These are phyloP conservation scores for Coniochaeta pulveracea DNA, from an alignment of 2,329 filamentous ascomycete genomes.

Conservation along the genomic window DNA sequence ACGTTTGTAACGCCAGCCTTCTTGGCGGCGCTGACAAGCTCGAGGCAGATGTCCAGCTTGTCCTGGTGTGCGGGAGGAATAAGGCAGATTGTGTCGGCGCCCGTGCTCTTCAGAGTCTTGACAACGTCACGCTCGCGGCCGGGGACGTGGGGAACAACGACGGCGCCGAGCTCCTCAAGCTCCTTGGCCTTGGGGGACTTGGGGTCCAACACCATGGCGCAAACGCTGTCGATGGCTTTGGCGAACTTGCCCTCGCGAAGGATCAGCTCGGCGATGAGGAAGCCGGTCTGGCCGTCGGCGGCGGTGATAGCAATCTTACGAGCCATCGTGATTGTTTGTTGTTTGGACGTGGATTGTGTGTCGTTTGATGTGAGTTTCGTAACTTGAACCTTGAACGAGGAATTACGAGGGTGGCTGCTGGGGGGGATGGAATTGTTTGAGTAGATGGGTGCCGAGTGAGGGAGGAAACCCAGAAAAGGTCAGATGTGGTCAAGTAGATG, in stretches of 20 bases:
- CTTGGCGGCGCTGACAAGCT: slow-evolving; percentile 32
- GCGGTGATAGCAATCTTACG: slow-evolving; percentile 37
- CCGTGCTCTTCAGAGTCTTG: slow-evolving; percentile 30
- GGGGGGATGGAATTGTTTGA: too few relatives aligned
- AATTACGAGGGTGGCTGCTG: too few relatives aligned
- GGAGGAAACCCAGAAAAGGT: too few relatives aligned
- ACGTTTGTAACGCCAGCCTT: slow-evolving; percentile 32
- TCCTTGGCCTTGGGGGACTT: slow-evolving; percentile 24
- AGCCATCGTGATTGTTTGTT: slow-evolving; percentile 24
- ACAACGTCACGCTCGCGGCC: slow-evolving; percentile 26
- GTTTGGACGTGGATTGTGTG: too few relatives aligned
- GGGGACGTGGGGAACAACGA: slow-evolving; percentile 27
- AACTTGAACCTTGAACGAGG: too few relatives aligned
- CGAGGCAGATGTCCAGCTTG: slow-evolving; percentile 31
- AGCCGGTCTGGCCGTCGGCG: slow-evolving; percentile 37
- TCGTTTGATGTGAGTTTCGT: too few relatives aligned
- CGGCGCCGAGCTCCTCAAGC: slow-evolving; percentile 27
- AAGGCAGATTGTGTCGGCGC: slow-evolving; percentile 35
- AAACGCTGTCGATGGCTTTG: slow-evolving; percentile 26
- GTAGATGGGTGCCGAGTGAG: too few relatives aligned
- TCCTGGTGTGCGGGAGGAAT: slow-evolving; percentile 33
- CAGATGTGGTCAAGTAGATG: too few relatives aligned
- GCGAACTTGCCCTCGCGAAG: slow-evolving; percentile 30
- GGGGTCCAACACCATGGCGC: slow-evolving; percentile 28
- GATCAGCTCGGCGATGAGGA: slow-evolving; percentile 36